These are phyloP conservation scores for Lipomyces sp. DNA, from an alignment of 805 yeast species.

Conservation along the genomic window DNA sequence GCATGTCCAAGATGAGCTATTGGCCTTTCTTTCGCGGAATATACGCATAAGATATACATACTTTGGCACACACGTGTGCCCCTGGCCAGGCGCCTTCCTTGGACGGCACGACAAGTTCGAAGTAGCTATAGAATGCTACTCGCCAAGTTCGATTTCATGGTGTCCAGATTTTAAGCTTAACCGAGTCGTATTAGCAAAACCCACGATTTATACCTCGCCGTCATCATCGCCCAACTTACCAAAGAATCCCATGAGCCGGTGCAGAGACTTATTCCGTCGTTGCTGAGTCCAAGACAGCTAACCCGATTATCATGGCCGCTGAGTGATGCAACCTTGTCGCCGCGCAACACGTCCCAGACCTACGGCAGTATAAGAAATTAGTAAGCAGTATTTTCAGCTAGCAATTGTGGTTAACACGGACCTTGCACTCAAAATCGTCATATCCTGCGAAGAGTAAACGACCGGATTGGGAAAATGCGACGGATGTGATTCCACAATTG, in stretches of 20 bases:
- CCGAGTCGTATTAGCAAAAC: not conserved
- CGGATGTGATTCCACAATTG: constrained; percentile 57
- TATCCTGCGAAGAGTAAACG: constrained; percentile 75
- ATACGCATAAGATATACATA: not conserved
- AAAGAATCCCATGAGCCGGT: constrained; percentile 85
- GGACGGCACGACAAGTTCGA: not conserved
- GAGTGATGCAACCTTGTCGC: constrained; percentile 65
- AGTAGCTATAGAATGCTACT: not conserved
- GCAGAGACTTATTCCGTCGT: constrained; percentile 75
- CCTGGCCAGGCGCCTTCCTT: not conserved
- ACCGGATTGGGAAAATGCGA: constrained; percentile 77
- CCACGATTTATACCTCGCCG: not conserved
- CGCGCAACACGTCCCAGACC: constrained; percentile 76
- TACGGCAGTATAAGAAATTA: constrained; percentile 39
- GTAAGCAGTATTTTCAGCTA: not conserved
- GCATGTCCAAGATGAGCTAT: not conserved
- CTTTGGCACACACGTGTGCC: not conserved
- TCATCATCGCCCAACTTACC: constrained; percentile 34
- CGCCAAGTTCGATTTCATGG: not conserved
- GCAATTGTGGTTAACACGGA: not conserved
- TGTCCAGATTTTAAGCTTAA: constrained; percentile 23
- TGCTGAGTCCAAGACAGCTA: constrained; percentile 66
- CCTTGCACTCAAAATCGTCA: constrained; percentile 67
- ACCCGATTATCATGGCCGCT: constrained; percentile 69
- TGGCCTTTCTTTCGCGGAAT: not conserved